phyloP scores from a whole-genome alignment of 1,284 basidiomycete species.

The Sutorius eximius region DNA sequence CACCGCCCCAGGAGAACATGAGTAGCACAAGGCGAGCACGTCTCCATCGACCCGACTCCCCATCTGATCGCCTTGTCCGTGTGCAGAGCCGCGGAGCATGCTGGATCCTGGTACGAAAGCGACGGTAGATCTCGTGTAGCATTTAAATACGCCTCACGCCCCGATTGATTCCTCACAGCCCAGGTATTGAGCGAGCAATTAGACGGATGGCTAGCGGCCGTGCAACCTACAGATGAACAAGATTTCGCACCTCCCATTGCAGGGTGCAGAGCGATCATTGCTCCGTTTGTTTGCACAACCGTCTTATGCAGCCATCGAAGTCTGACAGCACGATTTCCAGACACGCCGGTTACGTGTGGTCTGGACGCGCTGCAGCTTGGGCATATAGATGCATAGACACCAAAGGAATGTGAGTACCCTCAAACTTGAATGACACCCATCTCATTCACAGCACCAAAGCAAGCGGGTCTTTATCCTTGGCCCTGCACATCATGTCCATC shows the following conservation, averaged over 20 bases:
- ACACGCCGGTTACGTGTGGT: slow-evolving; percentile 96
- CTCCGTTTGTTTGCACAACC: slow-evolving; percentile 65
- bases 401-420: slow-evolving; percentile 64
- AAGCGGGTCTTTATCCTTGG: slow-evolving; percentile 93
- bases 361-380: slow-evolving; percentile 92
- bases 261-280: slow-evolving; percentile 90
- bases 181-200: slow-evolving; percentile 62
- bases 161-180: slow-evolving; percentile 42
- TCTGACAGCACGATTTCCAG: slow-evolving; percentile 42
- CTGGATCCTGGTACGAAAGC: slow-evolving; percentile 87
- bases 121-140: slow-evolving; percentile 50
- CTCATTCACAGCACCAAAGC: slow-evolving; percentile 44
- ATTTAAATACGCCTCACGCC: slow-evolving; percentile 7
- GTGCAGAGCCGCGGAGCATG: slow-evolving; percentile 73
- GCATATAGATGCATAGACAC: slow-evolving; percentile 91
- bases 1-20: slow-evolving; percentile 19
- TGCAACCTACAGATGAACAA: slow-evolving; percentile 48
- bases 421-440: background rate
- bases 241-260: slow-evolving; percentile 62
- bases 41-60: background rate
- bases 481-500: slow-evolving; percentile 91
- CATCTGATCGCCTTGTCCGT: background rate
- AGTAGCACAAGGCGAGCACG: slow-evolving; percentile 28
- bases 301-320: slow-evolving; percentile 3
- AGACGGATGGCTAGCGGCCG: slow-evolving; percentile 60